These are phyloP conservation scores for Colletotrichum aenigma DNA, from an alignment of 2,329 filamentous ascomycete genomes.

Conservation along the genomic window DNA sequence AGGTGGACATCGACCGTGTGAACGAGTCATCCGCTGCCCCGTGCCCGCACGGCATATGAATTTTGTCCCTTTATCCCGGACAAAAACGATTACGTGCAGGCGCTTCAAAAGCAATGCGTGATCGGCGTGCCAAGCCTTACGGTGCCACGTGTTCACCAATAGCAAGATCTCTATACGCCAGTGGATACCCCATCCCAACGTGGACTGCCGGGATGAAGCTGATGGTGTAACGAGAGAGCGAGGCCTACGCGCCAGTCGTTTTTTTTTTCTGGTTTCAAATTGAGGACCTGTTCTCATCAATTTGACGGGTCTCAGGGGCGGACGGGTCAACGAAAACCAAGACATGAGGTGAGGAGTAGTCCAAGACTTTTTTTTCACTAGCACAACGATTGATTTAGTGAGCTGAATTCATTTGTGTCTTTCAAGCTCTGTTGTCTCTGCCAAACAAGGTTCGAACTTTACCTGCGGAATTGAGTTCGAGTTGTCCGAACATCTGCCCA, in stretches of 20 bases:
- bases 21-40: not conserved
- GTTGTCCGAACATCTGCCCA: not conserved
- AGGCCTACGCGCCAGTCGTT: not conserved
- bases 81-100: not conserved
- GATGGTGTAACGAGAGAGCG: not conserved
- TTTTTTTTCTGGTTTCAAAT: not conserved
- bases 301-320: not conserved
- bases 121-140: not conserved
- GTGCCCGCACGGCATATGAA: not conserved
- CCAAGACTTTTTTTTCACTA: not conserved
- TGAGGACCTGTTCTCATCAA: not conserved
- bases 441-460: not conserved
- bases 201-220: not conserved
- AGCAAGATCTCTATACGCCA: conserved; percentile 1
- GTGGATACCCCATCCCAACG: not conserved
- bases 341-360: not conserved
- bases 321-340: not conserved
- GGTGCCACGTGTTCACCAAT: not conserved
- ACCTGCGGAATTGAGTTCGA: not conserved
- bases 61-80: not conserved
- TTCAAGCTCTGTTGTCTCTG: not conserved
- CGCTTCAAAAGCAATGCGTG: not conserved
- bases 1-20: not conserved
- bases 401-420: not conserved
- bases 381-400: not conserved